A percentile compares a stretch with the other conserved stretches of the same genome.
phyloP scores from a whole-genome alignment of 2,329 filamentous ascomycete genomes.

The Epichloe hybrida region DNA sequence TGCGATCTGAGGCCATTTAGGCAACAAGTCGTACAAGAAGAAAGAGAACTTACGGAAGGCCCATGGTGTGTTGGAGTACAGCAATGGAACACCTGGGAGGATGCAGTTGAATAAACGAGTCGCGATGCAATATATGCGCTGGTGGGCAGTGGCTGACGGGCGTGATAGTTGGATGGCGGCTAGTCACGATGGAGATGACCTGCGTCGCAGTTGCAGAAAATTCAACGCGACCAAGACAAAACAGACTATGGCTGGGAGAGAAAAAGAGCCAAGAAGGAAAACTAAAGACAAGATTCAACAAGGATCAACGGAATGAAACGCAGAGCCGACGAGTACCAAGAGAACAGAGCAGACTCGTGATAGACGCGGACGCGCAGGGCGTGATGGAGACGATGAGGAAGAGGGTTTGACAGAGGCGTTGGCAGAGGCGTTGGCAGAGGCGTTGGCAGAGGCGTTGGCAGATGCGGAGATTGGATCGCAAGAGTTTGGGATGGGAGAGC shows the following conservation, averaged over 20 bases:
- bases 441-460: not conserved
- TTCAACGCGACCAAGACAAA: not conserved
- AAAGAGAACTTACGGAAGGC: conserved; percentile 31
- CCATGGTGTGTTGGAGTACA: conserved; percentile 20
- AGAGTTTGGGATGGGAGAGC: not conserved
- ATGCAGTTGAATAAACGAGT: not conserved
- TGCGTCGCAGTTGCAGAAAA: not conserved
- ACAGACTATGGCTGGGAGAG: not conserved
- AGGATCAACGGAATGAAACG: not conserved
- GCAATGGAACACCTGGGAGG: not conserved
- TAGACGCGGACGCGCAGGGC: not conserved
- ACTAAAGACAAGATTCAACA: not conserved
- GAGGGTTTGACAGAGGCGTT: not conserved
- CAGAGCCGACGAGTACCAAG: not conserved
- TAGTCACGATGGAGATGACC: not conserved
- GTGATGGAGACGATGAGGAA: not conserved
- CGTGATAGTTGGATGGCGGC: not conserved
- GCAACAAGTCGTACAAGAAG: not conserved
- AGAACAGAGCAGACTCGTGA: not conserved
- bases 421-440: not conserved
- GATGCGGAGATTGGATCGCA: not conserved
- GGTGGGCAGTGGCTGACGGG: not conserved
- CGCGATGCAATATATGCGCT: not conserved
- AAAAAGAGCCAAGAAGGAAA: not conserved
- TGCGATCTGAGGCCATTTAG: not conserved